phyloP scores from a whole-genome alignment of 352 stramenopile species.

The Phytopythium ostracodes region DNA sequence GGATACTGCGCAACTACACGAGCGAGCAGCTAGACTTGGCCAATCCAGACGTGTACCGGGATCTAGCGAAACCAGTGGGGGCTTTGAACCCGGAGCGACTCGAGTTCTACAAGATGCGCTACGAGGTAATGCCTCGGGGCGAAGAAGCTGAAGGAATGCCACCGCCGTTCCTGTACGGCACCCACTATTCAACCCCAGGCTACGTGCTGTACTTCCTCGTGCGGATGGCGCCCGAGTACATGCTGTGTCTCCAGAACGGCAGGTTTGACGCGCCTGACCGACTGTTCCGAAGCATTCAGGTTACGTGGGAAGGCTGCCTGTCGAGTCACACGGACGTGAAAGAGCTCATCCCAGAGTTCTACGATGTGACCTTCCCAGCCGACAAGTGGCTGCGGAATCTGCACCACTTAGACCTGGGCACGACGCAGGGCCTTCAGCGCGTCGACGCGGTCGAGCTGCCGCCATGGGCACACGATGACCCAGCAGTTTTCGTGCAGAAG shows the following conservation, averaged over 20 bases:
- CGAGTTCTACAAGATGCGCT: conserved; percentile 85
- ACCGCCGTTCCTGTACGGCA: conserved; percentile 98
- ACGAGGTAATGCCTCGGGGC: conserved; percentile 84
- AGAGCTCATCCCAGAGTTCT: conserved; percentile 99
- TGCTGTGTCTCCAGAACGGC: conserved; percentile 95
- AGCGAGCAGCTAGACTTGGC: conserved; percentile 73
- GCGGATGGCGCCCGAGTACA: conserved; percentile 94
- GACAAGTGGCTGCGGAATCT: conserved; percentile 94
- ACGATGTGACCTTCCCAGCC: conserved; percentile 76
- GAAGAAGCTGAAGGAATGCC: conserved; percentile 74
- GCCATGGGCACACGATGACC: conserved; percentile 89
- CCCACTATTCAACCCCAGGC: conserved; percentile 89
- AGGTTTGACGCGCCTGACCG: conserved; percentile 98
- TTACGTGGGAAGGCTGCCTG: conserved; percentile 88
- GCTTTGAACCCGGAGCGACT: conserved; percentile 89
- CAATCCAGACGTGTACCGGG: conserved; percentile 77
- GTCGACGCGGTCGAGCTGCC: conserved; percentile 93
- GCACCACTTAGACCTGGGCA: conserved; percentile 96
- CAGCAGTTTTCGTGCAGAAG: conserved; percentile 88
- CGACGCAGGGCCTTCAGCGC: conserved; percentile 72
- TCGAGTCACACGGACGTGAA: conserved; percentile 95
- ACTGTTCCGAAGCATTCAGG: conserved; percentile 93
- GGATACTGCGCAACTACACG: conserved; percentile 91
- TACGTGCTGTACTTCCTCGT: conserved; percentile 99
- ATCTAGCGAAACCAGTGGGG: conserved; percentile 92